Conservation (phyloP, 768 basidiomycete genomes). For the Podaxis rugospora region DNA sequence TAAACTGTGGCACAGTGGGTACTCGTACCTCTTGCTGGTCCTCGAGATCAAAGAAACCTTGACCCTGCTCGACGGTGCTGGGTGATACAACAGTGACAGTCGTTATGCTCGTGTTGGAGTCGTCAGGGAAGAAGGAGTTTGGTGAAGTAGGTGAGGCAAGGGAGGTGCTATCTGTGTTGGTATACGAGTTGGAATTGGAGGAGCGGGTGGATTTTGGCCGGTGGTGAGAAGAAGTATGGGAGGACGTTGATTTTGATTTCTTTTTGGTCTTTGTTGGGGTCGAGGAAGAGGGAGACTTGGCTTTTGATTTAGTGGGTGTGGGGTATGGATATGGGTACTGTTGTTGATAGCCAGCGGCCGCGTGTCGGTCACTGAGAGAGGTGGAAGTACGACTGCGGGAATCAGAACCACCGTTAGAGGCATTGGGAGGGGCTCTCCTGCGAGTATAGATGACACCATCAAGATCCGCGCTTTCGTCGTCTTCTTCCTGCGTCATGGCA, state of each 20-base stretch:
- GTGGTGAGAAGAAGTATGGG: slow-evolving; percentile 9
- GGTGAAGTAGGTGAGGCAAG: slow-evolving; percentile 38
- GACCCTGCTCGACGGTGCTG: slow-evolving; percentile 27
- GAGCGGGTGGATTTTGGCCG: slow-evolving; percentile 31
- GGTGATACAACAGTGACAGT: slow-evolving; percentile 20
- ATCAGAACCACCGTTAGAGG: slow-evolving; percentile 44
- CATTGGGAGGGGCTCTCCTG: slow-evolving; percentile 22
- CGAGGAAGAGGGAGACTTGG: background rate
- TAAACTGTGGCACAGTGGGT: background rate
- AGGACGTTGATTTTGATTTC: slow-evolving; percentile 5
- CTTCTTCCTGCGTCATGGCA: slow-evolving; percentile 26
- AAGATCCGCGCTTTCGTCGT: slow-evolving; percentile 54
- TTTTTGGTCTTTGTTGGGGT: slow-evolving; percentile 3
- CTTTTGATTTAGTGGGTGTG: background rate
- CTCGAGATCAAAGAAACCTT: slow-evolving; percentile 32
- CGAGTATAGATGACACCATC: slow-evolving; percentile 53
- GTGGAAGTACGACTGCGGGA: slow-evolving; percentile 60
- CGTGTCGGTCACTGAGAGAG: slow-evolving; percentile 28
- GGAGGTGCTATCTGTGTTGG: slow-evolving; percentile 33
- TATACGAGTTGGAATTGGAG: slow-evolving; percentile 39
- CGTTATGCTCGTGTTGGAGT: slow-evolving; percentile 10
- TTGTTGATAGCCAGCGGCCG: slow-evolving; percentile 11
- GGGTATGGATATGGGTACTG: background rate
- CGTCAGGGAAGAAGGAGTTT: slow-evolving; percentile 19
- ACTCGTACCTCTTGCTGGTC: slow-evolving; percentile 18